A percentile compares a stretch with the other conserved stretches of the same genome.
These are phyloP conservation scores for Colletotrichum trifolii DNA, from an alignment of 2,329 filamentous ascomycete species.

Conservation along the genomic window DNA sequence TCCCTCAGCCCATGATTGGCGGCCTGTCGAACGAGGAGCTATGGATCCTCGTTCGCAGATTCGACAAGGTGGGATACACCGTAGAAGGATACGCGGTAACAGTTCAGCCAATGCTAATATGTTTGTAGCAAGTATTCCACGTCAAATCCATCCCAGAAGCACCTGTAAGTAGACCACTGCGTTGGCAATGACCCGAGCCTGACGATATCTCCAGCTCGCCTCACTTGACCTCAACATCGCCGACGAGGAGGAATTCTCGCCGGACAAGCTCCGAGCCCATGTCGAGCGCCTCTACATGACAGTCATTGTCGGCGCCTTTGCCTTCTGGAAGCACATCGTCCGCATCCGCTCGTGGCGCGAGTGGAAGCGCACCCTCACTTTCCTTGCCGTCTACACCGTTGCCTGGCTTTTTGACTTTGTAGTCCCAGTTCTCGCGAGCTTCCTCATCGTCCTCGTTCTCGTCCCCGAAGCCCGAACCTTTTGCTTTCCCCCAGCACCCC, in stretches of 20 bases:
- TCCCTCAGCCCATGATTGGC: constrained; percentile 71
- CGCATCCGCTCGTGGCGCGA: constrained; percentile 85
- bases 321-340: constrained; percentile 77
- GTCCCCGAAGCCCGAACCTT: constrained; percentile 70
- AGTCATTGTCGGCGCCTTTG: constrained; percentile 74
- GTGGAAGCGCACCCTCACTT: constrained; percentile 72
- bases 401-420: constrained; percentile 82
- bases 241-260: constrained; percentile 85
- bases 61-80: constrained; percentile 66
- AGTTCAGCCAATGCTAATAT: constrained; percentile 47
- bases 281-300: constrained; percentile 86
- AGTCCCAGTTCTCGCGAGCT: constrained; percentile 67
- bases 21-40: constrained; percentile 78
- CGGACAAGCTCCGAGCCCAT: constrained; percentile 82
- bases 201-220: constrained; percentile 57
- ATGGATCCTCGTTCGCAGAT: constrained; percentile 77
- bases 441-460: constrained; percentile 73
- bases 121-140: constrained; percentile 63
- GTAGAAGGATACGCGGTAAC: background rate
- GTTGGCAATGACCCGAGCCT: constrained; percentile 42
- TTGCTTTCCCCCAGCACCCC: constrained; percentile 82
- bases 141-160: constrained; percentile 71
- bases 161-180: constrained; percentile 52
- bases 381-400: constrained; percentile 64
- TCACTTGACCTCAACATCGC: constrained; percentile 83